Base-by-base conservation (phyloP, 1,139 yeast species). In the Magnusiomyces suaveolens region DNA sequence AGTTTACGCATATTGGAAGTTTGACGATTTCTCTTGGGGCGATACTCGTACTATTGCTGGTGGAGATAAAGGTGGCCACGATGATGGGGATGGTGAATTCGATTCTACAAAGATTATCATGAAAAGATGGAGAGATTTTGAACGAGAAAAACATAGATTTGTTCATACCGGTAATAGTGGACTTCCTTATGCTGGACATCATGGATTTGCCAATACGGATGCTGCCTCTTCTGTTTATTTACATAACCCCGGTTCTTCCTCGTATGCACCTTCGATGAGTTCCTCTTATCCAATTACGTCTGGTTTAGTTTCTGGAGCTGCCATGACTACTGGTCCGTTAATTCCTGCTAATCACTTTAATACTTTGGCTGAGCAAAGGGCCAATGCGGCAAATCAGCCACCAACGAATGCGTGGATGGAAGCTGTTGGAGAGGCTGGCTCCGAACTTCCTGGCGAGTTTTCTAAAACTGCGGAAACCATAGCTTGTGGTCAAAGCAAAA, bases 11-110 rank as follows among this genome's bases (percentile, higher is more conserved):
- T 92, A 73, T 64, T 92, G 98, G 98, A 90, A 90, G 70, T 92
- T 92, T 71, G 98, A 92, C 70, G 98, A 92, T 70, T 92, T 92
- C 73, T 82, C 92, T 64, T 92, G 98, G 98, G 98, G 98, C 69
- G 97, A 90, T 61, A 92, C 98, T 3, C 80, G 98, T 75, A 78
- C 86, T 23, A 82, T 92, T 56, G 81, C 81, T 21, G 95, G 92
- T 48, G 94, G 81, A 12, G 74, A 70, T 54, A 73, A 72, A 59
- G 81, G 76, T 59, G 86, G 82, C 39, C 95, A 87, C 67, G 89
- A 82, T 55, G 81, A 74, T 48, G 74, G 61, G 8, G 87, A 80
- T 52, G 97, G 97, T 61, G 84, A 82, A 59, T 92, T 92, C 67
- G 97, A 92, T 68, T 86, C 95, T 21, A 81, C 94, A 2, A 82